Percentiles rank a stretch among this genome's conserved stretches.
Evolutionary conservation across 208 protist species (phyloP).

Genomic region (Trypanosoma avium): DNA sequence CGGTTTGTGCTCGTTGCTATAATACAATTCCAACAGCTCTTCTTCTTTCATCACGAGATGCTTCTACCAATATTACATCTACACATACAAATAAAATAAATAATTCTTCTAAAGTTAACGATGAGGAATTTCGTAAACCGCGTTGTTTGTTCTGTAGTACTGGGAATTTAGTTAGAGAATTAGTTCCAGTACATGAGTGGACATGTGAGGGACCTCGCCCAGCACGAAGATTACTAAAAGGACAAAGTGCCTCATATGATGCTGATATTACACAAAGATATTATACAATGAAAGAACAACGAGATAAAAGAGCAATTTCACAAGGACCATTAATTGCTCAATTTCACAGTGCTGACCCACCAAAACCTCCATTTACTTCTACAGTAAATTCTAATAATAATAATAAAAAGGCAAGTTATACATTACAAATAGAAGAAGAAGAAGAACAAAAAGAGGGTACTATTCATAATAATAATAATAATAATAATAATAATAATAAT

Average conservation of each 20-base stretch:
- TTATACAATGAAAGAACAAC: conserved; percentile 64
- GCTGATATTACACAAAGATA: conserved; percentile 64
- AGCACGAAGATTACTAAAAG: conserved; percentile 27
- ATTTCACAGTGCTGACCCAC: conserved; percentile 39
- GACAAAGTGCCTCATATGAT: conserved; percentile 38
- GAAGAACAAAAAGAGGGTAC: too few species aligned
- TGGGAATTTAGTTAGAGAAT: conserved; percentile 45
- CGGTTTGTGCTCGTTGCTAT: conserved; percentile 64
- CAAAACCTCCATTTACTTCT: background rate
- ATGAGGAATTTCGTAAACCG: conserved; percentile 9
- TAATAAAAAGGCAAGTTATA: too few species aligned
- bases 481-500: background rate
- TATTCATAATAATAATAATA: background rate
- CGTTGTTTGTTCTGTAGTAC: conserved; percentile 66
- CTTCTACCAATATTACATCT: background rate
- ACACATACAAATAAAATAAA: too few species aligned
- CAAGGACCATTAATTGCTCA: conserved; percentile 40
- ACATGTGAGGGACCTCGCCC: conserved; percentile 71
- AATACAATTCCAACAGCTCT: conserved; percentile 28
- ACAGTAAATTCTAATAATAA: background rate
- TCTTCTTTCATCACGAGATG: conserved; percentile 14
- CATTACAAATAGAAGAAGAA: too few species aligned
- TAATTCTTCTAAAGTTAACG: background rate
- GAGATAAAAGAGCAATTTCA: conserved; percentile 35
- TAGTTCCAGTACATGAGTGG: conserved; percentile 67